These are phyloP conservation scores for Grosmannia huntii DNA, from an alignment of 2,329 filamentous ascomycete species.

Conservation along the genomic window DNA sequence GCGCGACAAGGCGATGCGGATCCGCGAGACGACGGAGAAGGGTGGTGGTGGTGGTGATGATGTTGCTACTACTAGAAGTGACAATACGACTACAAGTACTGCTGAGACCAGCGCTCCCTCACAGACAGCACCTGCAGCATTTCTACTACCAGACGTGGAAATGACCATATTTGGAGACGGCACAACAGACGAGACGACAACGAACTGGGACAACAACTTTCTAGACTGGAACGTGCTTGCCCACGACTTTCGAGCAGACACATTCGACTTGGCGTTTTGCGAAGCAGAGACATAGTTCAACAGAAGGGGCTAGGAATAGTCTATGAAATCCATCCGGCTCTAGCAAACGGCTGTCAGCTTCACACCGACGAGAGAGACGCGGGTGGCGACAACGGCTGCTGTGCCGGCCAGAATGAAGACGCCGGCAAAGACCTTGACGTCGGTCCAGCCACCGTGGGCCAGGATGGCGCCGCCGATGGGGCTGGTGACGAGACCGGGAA, in stretches of 20 bases:
- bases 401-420: constrained; percentile 20
- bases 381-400: constrained; percentile 13
- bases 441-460: constrained; percentile 15
- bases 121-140: background rate
- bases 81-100: background rate
- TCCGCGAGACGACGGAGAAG: constrained; percentile 9
- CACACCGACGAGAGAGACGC: constrained; percentile 16
- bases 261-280: constrained; percentile 2
- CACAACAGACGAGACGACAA: background rate
- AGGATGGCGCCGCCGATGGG: constrained; percentile 34
- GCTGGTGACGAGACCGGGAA: constrained; percentile 37
- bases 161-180: constrained; percentile 6
- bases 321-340: too few relatives aligned
- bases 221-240: constrained; percentile 11
- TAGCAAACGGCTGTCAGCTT: constrained; percentile 11
- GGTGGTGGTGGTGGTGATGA: too few relatives aligned
- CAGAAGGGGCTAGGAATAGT: too few relatives aligned
- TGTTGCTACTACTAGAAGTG: too few relatives aligned
- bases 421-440: constrained; percentile 25
- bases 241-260: constrained; percentile 5
- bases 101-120: background rate
- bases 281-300: too few relatives aligned
- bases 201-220: constrained; percentile 8
- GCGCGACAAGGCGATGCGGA: constrained; percentile 17
- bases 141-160: background rate